Evolutionary conservation across 805 yeast species (phyloP).

Genomic region (Debaryomyces hansenii): DNA sequence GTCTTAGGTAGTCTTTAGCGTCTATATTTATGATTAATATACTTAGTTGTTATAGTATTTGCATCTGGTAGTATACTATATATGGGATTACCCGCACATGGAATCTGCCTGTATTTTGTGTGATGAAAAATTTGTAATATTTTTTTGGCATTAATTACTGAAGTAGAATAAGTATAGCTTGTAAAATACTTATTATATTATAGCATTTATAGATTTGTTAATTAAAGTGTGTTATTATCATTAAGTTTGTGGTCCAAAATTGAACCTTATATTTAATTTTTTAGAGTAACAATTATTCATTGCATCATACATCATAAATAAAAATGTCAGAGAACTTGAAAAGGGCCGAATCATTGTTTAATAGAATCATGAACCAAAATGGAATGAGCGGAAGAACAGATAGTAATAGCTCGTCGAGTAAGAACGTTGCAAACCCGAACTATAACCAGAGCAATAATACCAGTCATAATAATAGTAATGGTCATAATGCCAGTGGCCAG

Average conservation of each 20-base stretch:
- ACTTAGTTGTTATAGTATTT: not conserved
- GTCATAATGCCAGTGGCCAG: conserved; percentile 1
- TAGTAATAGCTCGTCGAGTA: not conserved
- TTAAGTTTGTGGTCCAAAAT: not conserved
- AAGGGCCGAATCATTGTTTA: conserved; percentile 47
- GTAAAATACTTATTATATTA: not conserved
- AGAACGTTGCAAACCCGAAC: not conserved
- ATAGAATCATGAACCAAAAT: conserved; percentile 45
- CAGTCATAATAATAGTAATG: not conserved
- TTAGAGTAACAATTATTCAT: not conserved
- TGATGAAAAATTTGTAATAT: conserved; percentile 6
- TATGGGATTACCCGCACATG: conserved; percentile 4
- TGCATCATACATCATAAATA: conserved; percentile 1
- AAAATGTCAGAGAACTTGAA: conserved; percentile 46
- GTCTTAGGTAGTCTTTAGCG: conserved; percentile 7
- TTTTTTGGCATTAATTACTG: not conserved
- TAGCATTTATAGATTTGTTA: not conserved
- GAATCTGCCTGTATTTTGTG: not conserved
- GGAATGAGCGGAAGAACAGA: not conserved
- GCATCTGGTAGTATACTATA: not conserved
- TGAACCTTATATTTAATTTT: not conserved
- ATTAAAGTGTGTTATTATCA: not conserved
- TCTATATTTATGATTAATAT: not conserved
- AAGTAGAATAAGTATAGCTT: not conserved
- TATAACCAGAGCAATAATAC: not conserved